Conservation (phyloP, 345 rosid genomes). For the Turnera subulata region DNA sequence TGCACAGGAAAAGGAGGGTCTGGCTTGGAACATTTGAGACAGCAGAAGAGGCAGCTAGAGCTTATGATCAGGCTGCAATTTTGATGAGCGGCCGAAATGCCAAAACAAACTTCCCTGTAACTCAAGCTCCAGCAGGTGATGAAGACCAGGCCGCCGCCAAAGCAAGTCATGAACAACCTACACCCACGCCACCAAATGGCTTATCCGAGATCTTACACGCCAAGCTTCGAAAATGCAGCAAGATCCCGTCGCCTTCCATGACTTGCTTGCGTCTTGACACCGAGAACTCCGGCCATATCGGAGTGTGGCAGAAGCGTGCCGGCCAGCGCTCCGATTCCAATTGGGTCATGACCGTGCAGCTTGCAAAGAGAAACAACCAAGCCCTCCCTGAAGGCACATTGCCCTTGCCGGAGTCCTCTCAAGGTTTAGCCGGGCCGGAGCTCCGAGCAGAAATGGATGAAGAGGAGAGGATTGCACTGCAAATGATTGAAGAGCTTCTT, state of each 20-base stretch:
- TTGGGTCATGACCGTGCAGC: conserved; percentile 78
- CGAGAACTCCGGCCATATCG: conserved; percentile 55
- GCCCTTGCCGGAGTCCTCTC: not conserved
- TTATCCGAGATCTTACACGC: conserved; percentile 53
- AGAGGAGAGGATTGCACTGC: conserved; percentile 71
- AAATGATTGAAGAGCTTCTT: conserved; percentile 95
- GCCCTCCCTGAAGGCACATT: not conserved
- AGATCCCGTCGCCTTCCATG: conserved; percentile 61
- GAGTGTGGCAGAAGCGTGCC: conserved; percentile 80
- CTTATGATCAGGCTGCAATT: conserved; percentile 41
- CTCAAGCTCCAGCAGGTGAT: conserved; percentile 12
- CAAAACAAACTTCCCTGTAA: conserved; percentile 35
- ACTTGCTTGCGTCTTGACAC: conserved; percentile 78
- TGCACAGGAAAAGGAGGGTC: conserved; percentile 35
- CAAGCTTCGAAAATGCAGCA: conserved; percentile 60
- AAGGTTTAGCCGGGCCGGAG: not conserved
- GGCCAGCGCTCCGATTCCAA: conserved; percentile 54
- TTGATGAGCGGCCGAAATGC: conserved; percentile 40
- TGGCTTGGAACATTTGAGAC: conserved; percentile 50
- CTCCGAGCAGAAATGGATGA: conserved; percentile 40
- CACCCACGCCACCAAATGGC: conserved; percentile 18
- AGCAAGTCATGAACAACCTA: not conserved
- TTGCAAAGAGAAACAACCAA: conserved; percentile 28
- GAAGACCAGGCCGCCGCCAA: too few relatives aligned
- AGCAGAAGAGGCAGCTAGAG: conserved; percentile 29